Evolutionary conservation across 202 grass and related monocot species (phyloP), one percentile per base, ranked within the genome.

Genomic region (Eragrostis tef): DNA sequence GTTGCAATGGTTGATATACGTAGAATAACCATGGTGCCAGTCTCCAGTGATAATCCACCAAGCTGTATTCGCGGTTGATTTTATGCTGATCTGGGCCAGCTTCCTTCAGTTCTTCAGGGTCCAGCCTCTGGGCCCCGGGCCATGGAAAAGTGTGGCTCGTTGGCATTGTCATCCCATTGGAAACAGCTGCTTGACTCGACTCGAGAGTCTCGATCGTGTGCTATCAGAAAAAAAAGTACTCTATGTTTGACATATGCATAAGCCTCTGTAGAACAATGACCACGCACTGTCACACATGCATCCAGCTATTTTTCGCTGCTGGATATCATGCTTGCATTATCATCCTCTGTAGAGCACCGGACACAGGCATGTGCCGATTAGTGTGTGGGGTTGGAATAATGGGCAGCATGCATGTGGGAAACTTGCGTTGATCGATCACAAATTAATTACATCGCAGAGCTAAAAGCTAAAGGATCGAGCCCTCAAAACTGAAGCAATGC

Each of bases 311-410:
- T 75, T 56, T 59, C 24, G 64, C 21, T 81, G 70, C 69, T n/a
- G 57, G 19, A 29, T 61, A 6, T 6, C 45, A 41, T 29, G 45
- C 49, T 46, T 66, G 51, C 67, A 49, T 22, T 67, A 41, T 80
- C 60, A 50, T 27, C 29, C 53, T 34, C 59, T 16, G 60, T 25
- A 41, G 21, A 43, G 9, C 52, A 24, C 58, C 74, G 60, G 86
- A 79, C 80, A 83, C 6, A n/a, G 48, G 80, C 80, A 74, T 88
- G 86, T 88, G 80, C 86, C 51, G 26, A 59, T 77, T 79, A 64
- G 26, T 49, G 17, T 46, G 61, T 49, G 54, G 52, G 22, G 50
- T 19, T 46, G 45, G 50, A 73, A 67, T 73, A 79, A 78, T 58
- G 60, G 50, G 49, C 17, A 31, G 51, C 48, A 15, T 20, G 74